phyloP scores from a whole-genome alignment of 73 alveolate species.

The Paraurostyla sp. region DNA sequence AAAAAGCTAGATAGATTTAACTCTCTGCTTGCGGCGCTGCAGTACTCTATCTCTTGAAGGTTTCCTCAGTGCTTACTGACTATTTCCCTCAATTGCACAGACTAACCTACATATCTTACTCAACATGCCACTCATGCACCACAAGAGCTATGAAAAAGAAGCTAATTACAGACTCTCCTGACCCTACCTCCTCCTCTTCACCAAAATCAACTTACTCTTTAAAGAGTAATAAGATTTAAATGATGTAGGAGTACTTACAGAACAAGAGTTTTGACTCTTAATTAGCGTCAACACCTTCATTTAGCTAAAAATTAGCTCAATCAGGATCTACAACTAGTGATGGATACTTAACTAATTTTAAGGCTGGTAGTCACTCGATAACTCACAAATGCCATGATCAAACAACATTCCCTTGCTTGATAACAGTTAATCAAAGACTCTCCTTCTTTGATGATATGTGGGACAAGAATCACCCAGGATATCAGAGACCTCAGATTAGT shows the following conservation, averaged over 20 bases:
- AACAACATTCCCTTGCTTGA: background rate
- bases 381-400: slow-evolving; percentile 22
- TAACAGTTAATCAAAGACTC: slow-evolving; percentile 21
- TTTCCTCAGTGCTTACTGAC: slow-evolving; percentile 26
- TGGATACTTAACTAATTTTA: background rate
- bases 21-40: slow-evolving; percentile 51
- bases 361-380: background rate
- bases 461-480: slow-evolving; percentile 38
- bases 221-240: too few relatives aligned
- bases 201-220: too few relatives aligned
- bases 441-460: background rate
- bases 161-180: background rate
- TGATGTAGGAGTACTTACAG: too few relatives aligned
- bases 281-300: too few relatives aligned
- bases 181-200: too few relatives aligned
- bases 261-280: too few relatives aligned
- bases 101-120: slow-evolving; percentile 17
- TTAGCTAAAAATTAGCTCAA: too few relatives aligned
- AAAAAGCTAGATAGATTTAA: background rate
- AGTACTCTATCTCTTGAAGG: background rate
- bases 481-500: background rate
- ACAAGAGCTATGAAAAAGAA: background rate
- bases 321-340: background rate
- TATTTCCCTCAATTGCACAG: slow-evolving; percentile 14
- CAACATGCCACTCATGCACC: slow-evolving; percentile 3